phyloP scores from a whole-genome alignment of 768 basidiomycete species.

The Collybiopsis luxurians region DNA sequence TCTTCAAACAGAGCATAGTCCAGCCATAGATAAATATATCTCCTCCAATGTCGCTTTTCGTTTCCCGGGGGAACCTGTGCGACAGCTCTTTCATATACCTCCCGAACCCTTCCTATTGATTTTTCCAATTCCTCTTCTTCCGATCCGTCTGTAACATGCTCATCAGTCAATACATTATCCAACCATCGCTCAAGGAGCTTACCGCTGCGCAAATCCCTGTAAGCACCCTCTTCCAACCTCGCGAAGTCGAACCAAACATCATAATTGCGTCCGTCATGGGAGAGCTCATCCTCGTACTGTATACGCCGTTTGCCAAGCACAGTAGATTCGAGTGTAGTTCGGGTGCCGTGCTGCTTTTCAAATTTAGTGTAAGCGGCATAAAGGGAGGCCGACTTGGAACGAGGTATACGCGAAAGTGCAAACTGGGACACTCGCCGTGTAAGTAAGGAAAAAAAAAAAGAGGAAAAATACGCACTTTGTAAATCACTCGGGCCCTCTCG shows the following conservation, averaged over 20 bases:
- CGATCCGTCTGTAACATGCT: conserved; percentile 47
- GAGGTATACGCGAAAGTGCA: conserved; percentile 88
- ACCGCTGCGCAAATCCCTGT: conserved; percentile 39
- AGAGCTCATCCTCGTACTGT: conserved; percentile 95
- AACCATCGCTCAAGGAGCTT: conserved; percentile 43
- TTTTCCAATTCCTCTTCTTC: conserved; percentile 68
- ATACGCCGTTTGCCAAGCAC: conserved; percentile 97
- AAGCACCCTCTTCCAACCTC: conserved; percentile 87
- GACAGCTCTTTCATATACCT: conserved; percentile 94
- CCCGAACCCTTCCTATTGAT: conserved; percentile 69
- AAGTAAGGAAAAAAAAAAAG: neutral
- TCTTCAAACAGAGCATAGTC: conserved; percentile 98
- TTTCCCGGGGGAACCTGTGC: conserved; percentile 92
- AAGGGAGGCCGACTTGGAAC: conserved; percentile 84
- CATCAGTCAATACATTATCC: too few species aligned
- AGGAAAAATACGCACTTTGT: conserved; percentile 63
- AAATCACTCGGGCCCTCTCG: conserved; percentile 95
- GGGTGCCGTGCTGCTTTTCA: conserved; percentile 95
- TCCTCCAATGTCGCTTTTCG: conserved; percentile 90
- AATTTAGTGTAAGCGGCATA: conserved; percentile 96
- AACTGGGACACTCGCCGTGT: conserved; percentile 63
- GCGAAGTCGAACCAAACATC: conserved; percentile 99
- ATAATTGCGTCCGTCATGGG: conserved; percentile 91
- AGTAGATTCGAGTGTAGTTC: conserved; percentile 84
- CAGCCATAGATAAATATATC: conserved; percentile 91